A percentile compares a stretch with the other conserved stretches of the same genome.
Conservation (phyloP, 192 early-diverging fungal species). For the Backusella circina region DNA sequence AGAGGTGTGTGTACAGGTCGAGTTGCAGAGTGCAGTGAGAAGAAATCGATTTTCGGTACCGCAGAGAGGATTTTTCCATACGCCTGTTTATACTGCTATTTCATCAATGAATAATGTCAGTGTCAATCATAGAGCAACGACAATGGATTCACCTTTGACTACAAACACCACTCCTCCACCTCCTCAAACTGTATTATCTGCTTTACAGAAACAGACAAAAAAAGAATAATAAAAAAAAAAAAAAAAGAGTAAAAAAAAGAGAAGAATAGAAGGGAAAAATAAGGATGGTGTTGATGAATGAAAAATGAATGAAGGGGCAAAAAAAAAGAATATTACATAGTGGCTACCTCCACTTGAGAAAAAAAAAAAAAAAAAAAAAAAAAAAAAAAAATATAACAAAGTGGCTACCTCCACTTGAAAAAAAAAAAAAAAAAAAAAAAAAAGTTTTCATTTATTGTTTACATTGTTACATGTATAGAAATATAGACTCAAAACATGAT, state of each 20-base stretch:
- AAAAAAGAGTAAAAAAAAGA: not conserved
- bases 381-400: too few relatives aligned
- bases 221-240: not conserved
- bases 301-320: too few relatives aligned
- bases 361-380: not conserved
- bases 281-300: too few relatives aligned
- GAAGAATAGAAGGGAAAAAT: not conserved
- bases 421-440: too few relatives aligned
- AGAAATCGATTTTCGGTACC: not conserved
- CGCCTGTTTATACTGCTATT: not conserved
- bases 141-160: not conserved
- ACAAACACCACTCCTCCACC: not conserved
- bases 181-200: not conserved
- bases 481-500: not conserved
- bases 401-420: too few relatives aligned
- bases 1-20: conserved; percentile 50
- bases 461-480: too few relatives aligned
- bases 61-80: conserved; percentile 14
- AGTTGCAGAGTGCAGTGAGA: conserved; percentile 14
- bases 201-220: conserved; percentile 8
- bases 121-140: conserved; percentile 3
- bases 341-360: not conserved
- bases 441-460: too few relatives aligned
- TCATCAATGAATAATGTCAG: conserved; percentile 5
- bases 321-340: not conserved